Conservation (phyloP, 169 alveolate genomes). For the Plasmodium coatneyi region DNA sequence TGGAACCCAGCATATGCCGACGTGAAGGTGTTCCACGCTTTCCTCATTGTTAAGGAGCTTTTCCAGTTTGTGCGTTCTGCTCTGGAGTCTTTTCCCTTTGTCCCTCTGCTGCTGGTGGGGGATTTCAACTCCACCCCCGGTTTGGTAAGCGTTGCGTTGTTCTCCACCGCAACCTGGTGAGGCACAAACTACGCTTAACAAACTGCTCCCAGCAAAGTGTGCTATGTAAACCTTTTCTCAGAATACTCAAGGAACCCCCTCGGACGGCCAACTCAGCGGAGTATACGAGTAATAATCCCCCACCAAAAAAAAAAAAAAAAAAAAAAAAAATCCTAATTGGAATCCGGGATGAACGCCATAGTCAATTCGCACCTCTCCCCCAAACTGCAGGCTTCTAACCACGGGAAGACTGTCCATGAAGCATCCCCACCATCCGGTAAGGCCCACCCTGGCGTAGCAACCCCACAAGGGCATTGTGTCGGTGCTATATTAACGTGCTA, state of each 20-base stretch:
- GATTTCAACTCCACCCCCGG: slow-evolving; percentile 58
- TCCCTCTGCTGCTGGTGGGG: slow-evolving; percentile 51
- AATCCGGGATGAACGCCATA: background rate
- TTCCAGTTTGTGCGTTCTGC: slow-evolving; percentile 14
- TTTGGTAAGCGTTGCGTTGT: background rate
- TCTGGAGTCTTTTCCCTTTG: slow-evolving; percentile 1
- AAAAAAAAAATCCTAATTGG: background rate
- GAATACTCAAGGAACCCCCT: background rate
- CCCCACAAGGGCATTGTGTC: background rate
- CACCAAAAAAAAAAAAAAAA: background rate
- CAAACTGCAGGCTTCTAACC: slow-evolving; percentile 41
- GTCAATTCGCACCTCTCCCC: background rate
- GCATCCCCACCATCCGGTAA: slow-evolving; percentile 57
- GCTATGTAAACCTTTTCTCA: background rate
- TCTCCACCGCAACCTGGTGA: background rate
- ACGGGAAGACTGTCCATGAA: slow-evolving; percentile 18
- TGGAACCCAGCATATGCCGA: slow-evolving; percentile 68
- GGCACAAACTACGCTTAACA: background rate
- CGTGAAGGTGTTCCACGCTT: slow-evolving; percentile 28
- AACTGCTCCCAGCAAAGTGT: background rate
- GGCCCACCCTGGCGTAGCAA: background rate
- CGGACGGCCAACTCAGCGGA: slow-evolving; percentile 12
- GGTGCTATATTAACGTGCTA: background rate
- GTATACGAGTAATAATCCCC: slow-evolving; percentile 37
- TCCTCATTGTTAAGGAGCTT: slow-evolving; percentile 36